A percentile compares a stretch with the other conserved stretches of the same genome.
Conservation (phyloP, 2,329 filamentous ascomycete genomes). For the Penicillium sp. region DNA sequence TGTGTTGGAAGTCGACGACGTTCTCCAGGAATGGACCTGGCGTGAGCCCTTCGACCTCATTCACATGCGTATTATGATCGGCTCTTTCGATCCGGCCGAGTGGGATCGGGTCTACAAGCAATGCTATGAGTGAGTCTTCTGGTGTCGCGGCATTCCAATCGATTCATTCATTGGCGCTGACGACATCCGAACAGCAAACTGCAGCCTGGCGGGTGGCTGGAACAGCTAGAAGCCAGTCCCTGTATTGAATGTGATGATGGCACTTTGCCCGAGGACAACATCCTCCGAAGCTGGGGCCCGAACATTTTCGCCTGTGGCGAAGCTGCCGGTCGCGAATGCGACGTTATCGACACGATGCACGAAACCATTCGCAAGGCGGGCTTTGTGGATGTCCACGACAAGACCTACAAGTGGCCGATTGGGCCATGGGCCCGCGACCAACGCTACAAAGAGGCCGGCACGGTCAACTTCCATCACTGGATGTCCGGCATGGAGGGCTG, state of each 20-base stretch:
- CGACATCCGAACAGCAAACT: constrained; percentile 10
- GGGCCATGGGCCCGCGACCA: constrained; percentile 31
- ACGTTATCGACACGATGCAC: constrained; percentile 23
- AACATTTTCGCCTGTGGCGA: constrained; percentile 18
- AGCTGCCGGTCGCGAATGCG: constrained; percentile 19
- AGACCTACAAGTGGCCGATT: constrained; percentile 30
- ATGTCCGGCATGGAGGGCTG: constrained; percentile 28
- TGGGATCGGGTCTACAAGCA: constrained; percentile 16
- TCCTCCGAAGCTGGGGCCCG: constrained; percentile 13
- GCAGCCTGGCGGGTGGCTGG: constrained; percentile 21
- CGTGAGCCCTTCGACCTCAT: constrained; percentile 23
- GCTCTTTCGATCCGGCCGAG: constrained; percentile 12
- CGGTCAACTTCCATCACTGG: constrained; percentile 28
- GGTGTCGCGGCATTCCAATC: neutral
- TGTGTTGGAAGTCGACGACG: constrained; percentile 27
- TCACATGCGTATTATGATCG: constrained; percentile 23
- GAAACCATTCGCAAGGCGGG: constrained; percentile 26
- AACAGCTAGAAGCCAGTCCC: constrained; percentile 17
- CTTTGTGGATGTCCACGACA: constrained; percentile 32
- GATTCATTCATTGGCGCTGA: neutral
- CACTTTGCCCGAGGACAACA: constrained; percentile 13
- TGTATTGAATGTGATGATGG: constrained; percentile 15
- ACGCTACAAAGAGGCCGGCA: constrained; percentile 39
- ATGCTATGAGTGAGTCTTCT: constrained; percentile 15
- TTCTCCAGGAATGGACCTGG: constrained; percentile 24